Conservation (phyloP, 2,329 filamentous ascomycete genomes). For the Fusarium piperis region DNA sequence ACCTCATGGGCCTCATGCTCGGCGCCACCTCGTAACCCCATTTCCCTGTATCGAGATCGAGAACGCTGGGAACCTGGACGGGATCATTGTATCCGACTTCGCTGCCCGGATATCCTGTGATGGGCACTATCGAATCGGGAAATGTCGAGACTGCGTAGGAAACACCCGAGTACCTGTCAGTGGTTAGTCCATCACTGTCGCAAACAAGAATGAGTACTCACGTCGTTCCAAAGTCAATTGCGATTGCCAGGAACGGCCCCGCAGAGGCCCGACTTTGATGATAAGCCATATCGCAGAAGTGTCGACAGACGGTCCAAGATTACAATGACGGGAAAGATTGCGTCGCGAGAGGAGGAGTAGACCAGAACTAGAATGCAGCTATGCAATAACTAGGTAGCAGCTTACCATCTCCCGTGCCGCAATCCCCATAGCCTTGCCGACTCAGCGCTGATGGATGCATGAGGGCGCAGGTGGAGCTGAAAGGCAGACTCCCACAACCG, state of each 20-base stretch:
- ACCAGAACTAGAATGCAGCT: not conserved
- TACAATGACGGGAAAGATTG: not conserved
- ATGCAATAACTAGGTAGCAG: not conserved
- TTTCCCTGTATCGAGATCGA: not conserved
- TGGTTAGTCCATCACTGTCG: not conserved
- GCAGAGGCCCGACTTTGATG: not conserved
- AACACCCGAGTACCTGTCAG: not conserved
- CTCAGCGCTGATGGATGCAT: not conserved
- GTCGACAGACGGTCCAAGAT: not conserved
- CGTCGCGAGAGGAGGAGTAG: not conserved
- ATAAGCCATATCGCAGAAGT: not conserved
- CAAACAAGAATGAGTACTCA: not conserved
- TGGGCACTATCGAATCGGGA: not conserved
- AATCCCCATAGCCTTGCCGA: not conserved
- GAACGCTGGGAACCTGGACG: not conserved
- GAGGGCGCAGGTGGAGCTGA: not conserved
- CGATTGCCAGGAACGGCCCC: not conserved
- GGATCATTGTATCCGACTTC: not conserved
- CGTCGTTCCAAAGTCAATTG: not conserved
- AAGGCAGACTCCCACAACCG: not conserved
- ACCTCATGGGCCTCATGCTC: constrained; percentile 5
- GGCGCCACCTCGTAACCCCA: constrained; percentile 15
- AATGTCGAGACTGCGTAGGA: not conserved
- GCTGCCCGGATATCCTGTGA: not conserved
- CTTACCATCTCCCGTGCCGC: not conserved